A percentile compares a stretch with the other conserved stretches of the same genome.
phyloP scores from a whole-genome alignment of 164 flowering plant species.

The Hamamelis virginiana region DNA sequence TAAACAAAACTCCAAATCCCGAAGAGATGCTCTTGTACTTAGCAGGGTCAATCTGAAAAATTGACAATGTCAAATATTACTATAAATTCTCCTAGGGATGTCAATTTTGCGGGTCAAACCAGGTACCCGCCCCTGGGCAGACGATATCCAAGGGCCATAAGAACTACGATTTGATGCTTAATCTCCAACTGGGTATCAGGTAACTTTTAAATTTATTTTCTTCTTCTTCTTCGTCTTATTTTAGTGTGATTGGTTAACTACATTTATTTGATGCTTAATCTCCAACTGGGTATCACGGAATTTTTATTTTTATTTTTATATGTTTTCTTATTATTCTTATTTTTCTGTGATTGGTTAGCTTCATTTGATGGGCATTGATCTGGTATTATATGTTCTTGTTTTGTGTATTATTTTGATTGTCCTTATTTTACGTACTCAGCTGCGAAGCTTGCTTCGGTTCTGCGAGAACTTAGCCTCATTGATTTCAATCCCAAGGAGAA shows the following conservation, averaged over 20 bases:
- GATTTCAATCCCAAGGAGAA: conserved; percentile 12
- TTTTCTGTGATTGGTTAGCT: too few relatives aligned
- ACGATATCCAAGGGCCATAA: conserved; percentile 67
- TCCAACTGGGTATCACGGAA: too few relatives aligned
- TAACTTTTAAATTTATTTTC: too few relatives aligned
- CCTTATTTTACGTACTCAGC: conserved; percentile 54
- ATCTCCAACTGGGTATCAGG: conserved; percentile 88
- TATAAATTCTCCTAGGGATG: neutral
- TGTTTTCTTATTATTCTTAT: too few relatives aligned
- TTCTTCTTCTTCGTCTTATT: too few relatives aligned
- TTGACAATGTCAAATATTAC: neutral
- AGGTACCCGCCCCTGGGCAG: too few relatives aligned
- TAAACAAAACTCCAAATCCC: conserved; percentile 69
- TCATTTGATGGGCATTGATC: neutral
- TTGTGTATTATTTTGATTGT: conserved; percentile 5
- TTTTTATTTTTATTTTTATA: too few relatives aligned
- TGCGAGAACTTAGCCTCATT: conserved; percentile 39
- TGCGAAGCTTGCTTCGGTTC: conserved; percentile 58
- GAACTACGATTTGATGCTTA: too few relatives aligned
- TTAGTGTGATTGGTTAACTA: too few relatives aligned
- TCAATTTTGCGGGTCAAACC: too few relatives aligned
- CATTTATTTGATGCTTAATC: too few relatives aligned
- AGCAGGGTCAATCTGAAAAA: conserved; percentile 66
- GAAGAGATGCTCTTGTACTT: conserved; percentile 73
- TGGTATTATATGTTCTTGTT: conserved; percentile 2